These are phyloP conservation scores for Euphorbia schlechtendalii DNA, from an alignment of 441 rosid genomes.

Conservation along the genomic window DNA sequence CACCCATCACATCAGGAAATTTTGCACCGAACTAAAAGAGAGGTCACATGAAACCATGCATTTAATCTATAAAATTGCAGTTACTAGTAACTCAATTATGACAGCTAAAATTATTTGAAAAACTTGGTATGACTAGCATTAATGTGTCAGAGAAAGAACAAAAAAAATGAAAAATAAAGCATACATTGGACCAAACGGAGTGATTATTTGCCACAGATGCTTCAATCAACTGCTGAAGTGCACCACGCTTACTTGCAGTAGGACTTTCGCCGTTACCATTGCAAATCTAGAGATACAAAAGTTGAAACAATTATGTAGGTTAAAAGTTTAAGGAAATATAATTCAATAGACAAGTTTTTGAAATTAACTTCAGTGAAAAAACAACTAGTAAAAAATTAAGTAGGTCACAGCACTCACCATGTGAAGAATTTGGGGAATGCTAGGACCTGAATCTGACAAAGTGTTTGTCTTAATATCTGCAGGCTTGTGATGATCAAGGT, in stretches of 20 bases:
- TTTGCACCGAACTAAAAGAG: not conserved
- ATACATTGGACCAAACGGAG: conserved; percentile 74
- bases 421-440: conserved; percentile 96
- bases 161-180: conserved; percentile 11
- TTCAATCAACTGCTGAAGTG: conserved; percentile 76
- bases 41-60: conserved; percentile 3
- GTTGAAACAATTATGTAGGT: conserved; percentile 5
- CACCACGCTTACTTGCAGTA: conserved; percentile 50
- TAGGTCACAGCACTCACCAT: conserved; percentile 44
- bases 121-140: too few relatives aligned
- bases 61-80: not conserved
- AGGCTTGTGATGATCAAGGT: conserved; percentile 42
- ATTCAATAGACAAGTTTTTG: not conserved
- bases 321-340: not conserved
- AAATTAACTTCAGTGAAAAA: not conserved
- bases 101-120: not conserved
- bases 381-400: conserved; percentile 4
- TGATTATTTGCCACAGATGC: conserved; percentile 64
- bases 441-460: conserved; percentile 50
- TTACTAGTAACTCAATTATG: not conserved
- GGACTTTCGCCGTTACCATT: conserved; percentile 58
- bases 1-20: not conserved
- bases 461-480: conserved; percentile 47
- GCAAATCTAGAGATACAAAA: conserved; percentile 45
- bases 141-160: not conserved